Base-by-base conservation (phyloP, 192 early-diverging fungal genomes). In the Spinellus fusiger region DNA sequence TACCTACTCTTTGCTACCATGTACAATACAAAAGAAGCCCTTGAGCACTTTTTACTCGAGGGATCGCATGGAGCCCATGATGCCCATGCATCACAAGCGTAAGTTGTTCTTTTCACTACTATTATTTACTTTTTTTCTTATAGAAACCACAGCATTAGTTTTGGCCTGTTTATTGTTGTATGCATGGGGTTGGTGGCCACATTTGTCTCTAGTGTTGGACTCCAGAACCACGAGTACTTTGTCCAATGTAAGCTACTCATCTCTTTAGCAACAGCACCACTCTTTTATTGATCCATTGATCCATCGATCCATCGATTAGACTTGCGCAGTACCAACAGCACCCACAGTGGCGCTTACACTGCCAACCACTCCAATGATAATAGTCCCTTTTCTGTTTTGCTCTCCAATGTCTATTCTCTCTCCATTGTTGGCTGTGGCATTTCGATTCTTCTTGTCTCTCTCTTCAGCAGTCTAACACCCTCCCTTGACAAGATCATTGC, bases 1-100 rank as follows among this genome's bases (percentile, higher is more conserved):
- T 84, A 76, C 27, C 67, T 84, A 12, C 49, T 84, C 49, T 84
- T 84, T 52, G 75, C 75, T 26, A 78, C 77, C 13, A 81, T 84
- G 77, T 73, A 81, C 55, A 78, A 72, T 51, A 70, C 77, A 5
- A 84, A 84, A 51, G 82, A 84, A 59, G 75, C 77, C 34, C 53
- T 84, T 18, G 82, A 84, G 59, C 82, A 84, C 61, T 62, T 81
- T 18, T 68, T 84, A 60, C 66, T 84, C 25, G 73, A 79, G 55
- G 73, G 66, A 76, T 38, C 74, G 78, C n/a, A 69, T 71, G 52
- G 64, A 56, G n/a, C n/a, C n/a, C n/a, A 44, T 44, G 40, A 18
- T 44, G 40, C 15, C 3, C 40, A 44, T 44, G 40, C 15, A 12
- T 44, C 40, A n/a, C 40, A 44, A 44, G 18, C 40, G 40, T 44